phyloP scores from a whole-genome alignment of 257 asterid genomes.

The Plantago elongata region DNA sequence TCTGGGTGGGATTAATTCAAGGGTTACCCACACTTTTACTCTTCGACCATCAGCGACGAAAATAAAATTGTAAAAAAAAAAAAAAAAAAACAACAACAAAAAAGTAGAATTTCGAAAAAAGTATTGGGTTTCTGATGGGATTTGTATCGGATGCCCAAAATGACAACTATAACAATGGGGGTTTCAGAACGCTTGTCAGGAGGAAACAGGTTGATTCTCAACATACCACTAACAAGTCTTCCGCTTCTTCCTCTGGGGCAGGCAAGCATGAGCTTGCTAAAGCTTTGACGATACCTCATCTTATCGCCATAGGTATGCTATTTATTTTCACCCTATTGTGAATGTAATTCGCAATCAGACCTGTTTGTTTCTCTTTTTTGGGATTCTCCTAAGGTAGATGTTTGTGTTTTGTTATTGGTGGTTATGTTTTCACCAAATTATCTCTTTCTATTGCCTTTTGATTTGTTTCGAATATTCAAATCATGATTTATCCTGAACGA shows the following conservation, averaged over 20 bases:
- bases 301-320: constrained; percentile 53
- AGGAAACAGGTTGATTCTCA: constrained; percentile 83
- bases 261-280: constrained; percentile 60
- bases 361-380: background rate
- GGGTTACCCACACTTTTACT: background rate
- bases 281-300: constrained; percentile 73
- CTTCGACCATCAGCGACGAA: constrained; percentile 17
- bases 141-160: background rate
- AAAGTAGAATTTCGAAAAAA: too few relatives aligned
- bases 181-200: constrained; percentile 61
- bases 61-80: constrained; percentile 14
- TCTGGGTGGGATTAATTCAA: constrained; percentile 25
- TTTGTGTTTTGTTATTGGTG: constrained; percentile 9
- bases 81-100: constrained; percentile 8
- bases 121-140: constrained; percentile 30
- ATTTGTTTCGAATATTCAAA: background rate
- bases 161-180: constrained; percentile 33
- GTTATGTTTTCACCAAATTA: constrained; percentile 9
- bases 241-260: constrained; percentile 29
- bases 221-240: too few relatives aligned
- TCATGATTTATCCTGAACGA: background rate
- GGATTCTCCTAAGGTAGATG: background rate
- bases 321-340: too few relatives aligned
- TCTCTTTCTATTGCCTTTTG: background rate
- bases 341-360: too few relatives aligned